phyloP scores from a whole-genome alignment of 371 early-diverging fungal genomes.

The Mucor racemosus region DNA sequence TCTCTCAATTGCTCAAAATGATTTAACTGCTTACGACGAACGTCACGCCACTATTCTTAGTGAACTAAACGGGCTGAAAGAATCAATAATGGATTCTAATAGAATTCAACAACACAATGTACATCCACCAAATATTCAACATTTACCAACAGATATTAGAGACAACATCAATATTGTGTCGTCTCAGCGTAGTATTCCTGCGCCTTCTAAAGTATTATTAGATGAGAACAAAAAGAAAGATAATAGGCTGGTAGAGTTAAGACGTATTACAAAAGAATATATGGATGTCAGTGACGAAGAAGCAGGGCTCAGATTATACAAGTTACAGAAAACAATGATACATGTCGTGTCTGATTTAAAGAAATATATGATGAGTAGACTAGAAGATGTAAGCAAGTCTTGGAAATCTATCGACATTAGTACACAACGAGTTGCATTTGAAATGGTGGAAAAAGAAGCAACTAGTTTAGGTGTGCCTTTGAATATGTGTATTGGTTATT shows the following conservation, averaged over 20 bases:
- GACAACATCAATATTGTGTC: background rate
- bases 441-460: constrained; percentile 27
- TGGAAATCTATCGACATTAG: constrained; percentile 25
- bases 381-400: constrained; percentile 18
- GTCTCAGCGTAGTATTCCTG: constrained; percentile 20
- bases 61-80: constrained; percentile 12
- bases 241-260: constrained; percentile 20
- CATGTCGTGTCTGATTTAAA: constrained; percentile 26
- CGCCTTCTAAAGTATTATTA: constrained; percentile 21
- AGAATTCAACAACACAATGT: background rate
- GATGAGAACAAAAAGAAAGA: constrained; percentile 27
- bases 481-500: constrained; percentile 26
- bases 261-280: constrained; percentile 15
- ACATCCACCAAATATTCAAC: background rate
- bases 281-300: constrained; percentile 26
- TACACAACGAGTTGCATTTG: constrained; percentile 26
- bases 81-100: constrained; percentile 16
- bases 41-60: constrained; percentile 12
- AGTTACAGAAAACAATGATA: constrained; percentile 28
- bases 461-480: constrained; percentile 22
- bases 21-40: constrained; percentile 11
- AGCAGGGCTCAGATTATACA: constrained; percentile 20
- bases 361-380: constrained; percentile 15
- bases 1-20: background rate
- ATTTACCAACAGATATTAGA: background rate